Percentiles rank a stretch among this genome's conserved stretches.
Evolutionary conservation across 176 grass and related monocot species (phyloP).

Genomic region (Elymus sibiricus): DNA sequence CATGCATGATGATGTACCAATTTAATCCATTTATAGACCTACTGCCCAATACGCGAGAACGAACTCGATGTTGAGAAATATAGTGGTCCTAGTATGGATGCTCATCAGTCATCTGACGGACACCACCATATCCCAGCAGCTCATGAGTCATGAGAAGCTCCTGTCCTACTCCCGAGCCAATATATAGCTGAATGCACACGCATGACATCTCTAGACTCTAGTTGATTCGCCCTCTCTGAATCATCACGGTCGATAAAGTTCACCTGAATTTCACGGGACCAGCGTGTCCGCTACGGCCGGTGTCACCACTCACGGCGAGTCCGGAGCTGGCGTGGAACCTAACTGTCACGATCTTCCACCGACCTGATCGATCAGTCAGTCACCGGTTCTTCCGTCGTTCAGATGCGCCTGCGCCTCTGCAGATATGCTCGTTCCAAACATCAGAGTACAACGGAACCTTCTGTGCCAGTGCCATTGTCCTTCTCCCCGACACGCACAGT

Average conservation of each 20-base stretch:
- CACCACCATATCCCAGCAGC: not conserved
- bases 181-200: too few relatives aligned
- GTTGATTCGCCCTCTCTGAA: not conserved
- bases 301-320: not conserved
- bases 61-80: not conserved
- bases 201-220: not conserved
- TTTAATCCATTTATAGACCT: not conserved
- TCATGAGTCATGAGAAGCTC: not conserved
- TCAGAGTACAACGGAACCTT: constrained; percentile 8
- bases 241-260: not conserved
- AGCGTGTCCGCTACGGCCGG: not conserved
- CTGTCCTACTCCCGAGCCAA: not conserved
- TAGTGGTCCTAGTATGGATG: not conserved
- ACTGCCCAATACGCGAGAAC: not conserved
- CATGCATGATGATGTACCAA: constrained; percentile 8
- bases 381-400: not conserved
- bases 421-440: constrained; percentile 1
- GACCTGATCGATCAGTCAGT: constrained; percentile 2
- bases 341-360: not conserved
- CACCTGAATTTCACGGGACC: not conserved
- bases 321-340: not conserved
- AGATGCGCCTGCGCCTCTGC: not conserved
- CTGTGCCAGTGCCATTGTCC: not conserved
- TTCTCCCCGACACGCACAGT: not conserved
- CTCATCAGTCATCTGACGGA: not conserved